phyloP scores from a whole-genome alignment of 1,284 basidiomycete genomes.

The Fomitopsis schrenkii region DNA sequence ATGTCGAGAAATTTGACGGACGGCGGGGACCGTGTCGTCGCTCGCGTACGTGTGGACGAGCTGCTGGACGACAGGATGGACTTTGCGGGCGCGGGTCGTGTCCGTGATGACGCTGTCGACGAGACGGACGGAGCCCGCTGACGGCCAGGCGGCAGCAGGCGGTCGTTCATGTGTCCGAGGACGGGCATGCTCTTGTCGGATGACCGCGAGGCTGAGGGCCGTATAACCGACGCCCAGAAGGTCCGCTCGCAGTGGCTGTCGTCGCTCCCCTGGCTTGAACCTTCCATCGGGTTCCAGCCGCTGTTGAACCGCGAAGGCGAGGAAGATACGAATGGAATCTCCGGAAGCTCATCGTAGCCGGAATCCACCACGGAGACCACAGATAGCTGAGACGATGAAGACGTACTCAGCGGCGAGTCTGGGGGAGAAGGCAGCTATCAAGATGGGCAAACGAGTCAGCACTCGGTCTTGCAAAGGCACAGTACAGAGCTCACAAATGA shows the following conservation, averaged over 20 bases:
- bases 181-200: conserved; percentile 16
- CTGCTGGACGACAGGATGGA: conserved; percentile 27
- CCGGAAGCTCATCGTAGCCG: conserved; percentile 26
- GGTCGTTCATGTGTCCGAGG: conserved; percentile 19
- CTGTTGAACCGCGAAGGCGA: conserved; percentile 8
- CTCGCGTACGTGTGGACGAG: conserved; percentile 29
- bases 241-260: conserved; percentile 17
- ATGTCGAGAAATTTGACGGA: conserved; percentile 43
- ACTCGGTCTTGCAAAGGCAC: neutral
- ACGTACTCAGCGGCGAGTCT: conserved; percentile 22
- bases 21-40: conserved; percentile 28
- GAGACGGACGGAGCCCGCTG: conserved; percentile 26
- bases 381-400: conserved; percentile 23
- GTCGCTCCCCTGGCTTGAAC: conserved; percentile 9
- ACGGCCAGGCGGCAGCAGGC: conserved; percentile 17
- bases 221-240: conserved; percentile 25
- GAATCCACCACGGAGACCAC: conserved; percentile 18
- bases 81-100: conserved; percentile 27
- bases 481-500: conserved; percentile 7
- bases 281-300: conserved; percentile 11
- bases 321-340: conserved; percentile 27
- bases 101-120: conserved; percentile 26
- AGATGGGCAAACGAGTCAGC: neutral
- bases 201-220: conserved; percentile 18
- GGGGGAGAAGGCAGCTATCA: conserved; percentile 20